These are phyloP conservation scores for Mayamaea pseudoterrestris DNA, from an alignment of 108 stramenopile species.

Conservation along the genomic window DNA sequence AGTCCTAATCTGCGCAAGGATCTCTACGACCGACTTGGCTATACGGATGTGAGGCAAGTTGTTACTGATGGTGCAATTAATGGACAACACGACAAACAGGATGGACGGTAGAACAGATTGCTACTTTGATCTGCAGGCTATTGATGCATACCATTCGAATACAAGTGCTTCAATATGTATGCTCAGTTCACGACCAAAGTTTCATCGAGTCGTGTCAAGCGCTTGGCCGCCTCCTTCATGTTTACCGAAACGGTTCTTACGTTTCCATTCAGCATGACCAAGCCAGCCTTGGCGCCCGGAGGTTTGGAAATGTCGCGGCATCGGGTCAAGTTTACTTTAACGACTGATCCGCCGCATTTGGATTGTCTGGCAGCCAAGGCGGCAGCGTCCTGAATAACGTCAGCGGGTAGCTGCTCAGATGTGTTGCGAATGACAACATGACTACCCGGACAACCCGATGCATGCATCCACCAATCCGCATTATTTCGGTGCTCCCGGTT, in stretches of 20 bases:
- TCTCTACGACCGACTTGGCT: too few relatives aligned
- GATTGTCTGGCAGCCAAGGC: conserved; percentile 73
- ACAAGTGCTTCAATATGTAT: too few relatives aligned
- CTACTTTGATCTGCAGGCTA: too few relatives aligned
- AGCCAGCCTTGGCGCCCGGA: conserved; percentile 73
- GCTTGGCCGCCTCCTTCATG: conserved; percentile 57
- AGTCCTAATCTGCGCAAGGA: too few relatives aligned
- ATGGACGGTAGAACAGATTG: too few relatives aligned
- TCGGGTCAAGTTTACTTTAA: conserved; percentile 72
- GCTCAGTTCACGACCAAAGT: conserved; percentile 38
- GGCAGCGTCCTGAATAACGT: conserved; percentile 70
- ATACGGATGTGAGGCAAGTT: too few relatives aligned
- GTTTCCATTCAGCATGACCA: conserved; percentile 66
- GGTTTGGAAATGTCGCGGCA: conserved; percentile 82
- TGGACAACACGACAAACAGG: too few relatives aligned
- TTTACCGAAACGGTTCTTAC: conserved; percentile 66
- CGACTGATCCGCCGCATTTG: conserved; percentile 61
- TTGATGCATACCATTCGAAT: too few relatives aligned
- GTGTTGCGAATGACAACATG: conserved; percentile 74
- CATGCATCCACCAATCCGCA: conserved; percentile 87
- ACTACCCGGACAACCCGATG: conserved; percentile 79
- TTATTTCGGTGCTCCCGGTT: conserved; percentile 66
- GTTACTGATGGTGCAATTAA: too few relatives aligned
- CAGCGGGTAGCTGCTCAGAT: conserved; percentile 39
- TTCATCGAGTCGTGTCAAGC: conserved; percentile 53